Evolutionary conservation across 352 stramenopile species (phyloP), one percentile per base, ranked within the genome.

Genomic region (Phytophthora kernoviae): DNA sequence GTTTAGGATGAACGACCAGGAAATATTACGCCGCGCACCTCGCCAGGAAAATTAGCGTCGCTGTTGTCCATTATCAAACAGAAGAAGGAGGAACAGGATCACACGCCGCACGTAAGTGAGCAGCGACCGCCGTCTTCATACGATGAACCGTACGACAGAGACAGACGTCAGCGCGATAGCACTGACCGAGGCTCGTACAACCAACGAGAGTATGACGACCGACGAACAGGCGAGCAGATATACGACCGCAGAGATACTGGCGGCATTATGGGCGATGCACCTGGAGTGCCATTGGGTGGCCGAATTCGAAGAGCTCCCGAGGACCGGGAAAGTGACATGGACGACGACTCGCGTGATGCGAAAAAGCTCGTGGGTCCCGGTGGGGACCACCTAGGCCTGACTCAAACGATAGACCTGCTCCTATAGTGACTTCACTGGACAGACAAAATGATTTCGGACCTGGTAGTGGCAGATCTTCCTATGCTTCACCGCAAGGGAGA

Each of bases 11-110:
- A 73, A 1, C 50, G 40, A 18, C 53, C 63, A n/a, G 72, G 52
- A 44, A 79, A 79, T 55, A 47, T 61, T 3, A 79, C 77, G 20
- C 62, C 75, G 5, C 77, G 64, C 20, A 55, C 75, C 0, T 86
- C 75, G 3, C 49, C 75, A 6, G 79, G 79, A 32, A 88, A 89
- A 21, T 56, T 95, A 22, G 81, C 86, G 7, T 93, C 84, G 32
- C 61, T 95, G 39, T 51, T 95, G 30, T 91, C 82, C 9, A 91
- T 93, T 34, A 80, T 94, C 60, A 94, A 94, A 68, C 87, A 92
- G 44, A 84, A 90, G 48, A 92, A 92, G 39, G 81, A 87, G 33
- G 56, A 78, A 30, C 58, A 65, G 32, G 69, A 76, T 15, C 60
- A 81, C 22, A 55, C 43, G 2, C 20, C 14, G 7, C 61, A 70